A percentile compares a stretch with the other conserved stretches of the same genome.
Conservation (phyloP, 495 filamentous ascomycete species). For the Penicillium manginii region DNA sequence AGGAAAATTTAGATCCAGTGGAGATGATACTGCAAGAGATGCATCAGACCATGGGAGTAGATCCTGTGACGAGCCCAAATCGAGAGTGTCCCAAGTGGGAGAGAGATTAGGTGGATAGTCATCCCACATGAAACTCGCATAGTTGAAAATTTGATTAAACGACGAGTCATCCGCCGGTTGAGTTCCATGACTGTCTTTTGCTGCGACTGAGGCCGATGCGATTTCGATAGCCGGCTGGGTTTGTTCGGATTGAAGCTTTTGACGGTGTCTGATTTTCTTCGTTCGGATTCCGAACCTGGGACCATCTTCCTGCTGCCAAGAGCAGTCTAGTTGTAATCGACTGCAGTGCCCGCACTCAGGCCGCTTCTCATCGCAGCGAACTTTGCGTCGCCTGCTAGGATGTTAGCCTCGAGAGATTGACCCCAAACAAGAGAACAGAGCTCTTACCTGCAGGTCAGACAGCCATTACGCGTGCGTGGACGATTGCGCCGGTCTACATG, state of each 20-base stretch:
- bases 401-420: background rate
- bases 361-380: constrained; percentile 40
- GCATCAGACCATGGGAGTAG: constrained; percentile 8
- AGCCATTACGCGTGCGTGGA: constrained; percentile 20
- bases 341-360: constrained; percentile 43
- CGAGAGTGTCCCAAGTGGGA: constrained; percentile 8
- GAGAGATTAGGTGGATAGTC: constrained; percentile 17
- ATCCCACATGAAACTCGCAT: constrained; percentile 44
- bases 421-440: background rate
- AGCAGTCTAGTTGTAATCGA: constrained; percentile 24
- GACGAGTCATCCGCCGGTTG: constrained; percentile 2
- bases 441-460: constrained; percentile 17
- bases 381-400: constrained; percentile 13
- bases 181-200: background rate
- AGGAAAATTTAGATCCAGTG: background rate
- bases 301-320: constrained; percentile 14
- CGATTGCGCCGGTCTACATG: constrained; percentile 15
- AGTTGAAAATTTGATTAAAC: constrained; percentile 39
- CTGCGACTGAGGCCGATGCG: background rate
- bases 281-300: constrained; percentile 4
- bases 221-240: background rate
- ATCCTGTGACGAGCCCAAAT: constrained; percentile 11
- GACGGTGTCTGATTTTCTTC: constrained; percentile 14
- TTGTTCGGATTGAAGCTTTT: constrained; percentile 1
- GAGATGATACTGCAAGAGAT: constrained; percentile 6